Evolutionary conservation across 495 filamentous ascomycete genomes (phyloP), one percentile per base, ranked within the genome.

Genomic region (Penicillium paradoxum): DNA sequence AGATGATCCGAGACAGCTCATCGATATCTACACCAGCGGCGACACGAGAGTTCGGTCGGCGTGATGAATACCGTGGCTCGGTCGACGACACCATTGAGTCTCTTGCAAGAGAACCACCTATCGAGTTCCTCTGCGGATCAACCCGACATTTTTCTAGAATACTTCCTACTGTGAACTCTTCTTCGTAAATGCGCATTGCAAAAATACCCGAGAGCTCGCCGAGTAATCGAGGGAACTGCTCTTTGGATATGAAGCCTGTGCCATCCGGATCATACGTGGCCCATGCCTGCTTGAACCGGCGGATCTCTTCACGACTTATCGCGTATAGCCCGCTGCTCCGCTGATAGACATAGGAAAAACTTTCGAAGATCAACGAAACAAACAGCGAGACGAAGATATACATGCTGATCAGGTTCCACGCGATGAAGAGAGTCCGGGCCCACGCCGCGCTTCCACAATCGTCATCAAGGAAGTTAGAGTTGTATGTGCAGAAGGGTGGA

Each of bases 321-420:
- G 84, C 83, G 30, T 90, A 91, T 21, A 76, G 66, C 27, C 75
- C 75, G 64, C 89, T 96, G 55, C 90, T 96, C 51, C 90, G 81
- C 71, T 99, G 93, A 65, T 97, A 99, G 59, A 99, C 93, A 67
- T 99, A 99, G 67, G 89, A 95, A 74, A 99, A 99, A 73, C 92
- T 97, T 75, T 99, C 93, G 69, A 91, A 99, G 58, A 99, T 99
- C 60, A 99, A 83, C 36, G 93, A 99, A 51, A 97, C 90, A 67
- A 99, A 99, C 71, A 99, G 77, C 64, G 88, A 96, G 60, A 97
- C 91, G 60, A 99, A 99, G 68, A 99, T 93, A 71, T 97, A 99
- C 93, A 99, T 97, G 86, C 92, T 97, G 66, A 97, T 80, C 60
- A 99, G 90, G 73, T 99, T 99, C 93, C 93, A 99, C 10, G 87